Evolutionary conservation across 2,329 filamentous ascomycete species (phyloP).

Genomic region (Botrytis medusae): DNA sequence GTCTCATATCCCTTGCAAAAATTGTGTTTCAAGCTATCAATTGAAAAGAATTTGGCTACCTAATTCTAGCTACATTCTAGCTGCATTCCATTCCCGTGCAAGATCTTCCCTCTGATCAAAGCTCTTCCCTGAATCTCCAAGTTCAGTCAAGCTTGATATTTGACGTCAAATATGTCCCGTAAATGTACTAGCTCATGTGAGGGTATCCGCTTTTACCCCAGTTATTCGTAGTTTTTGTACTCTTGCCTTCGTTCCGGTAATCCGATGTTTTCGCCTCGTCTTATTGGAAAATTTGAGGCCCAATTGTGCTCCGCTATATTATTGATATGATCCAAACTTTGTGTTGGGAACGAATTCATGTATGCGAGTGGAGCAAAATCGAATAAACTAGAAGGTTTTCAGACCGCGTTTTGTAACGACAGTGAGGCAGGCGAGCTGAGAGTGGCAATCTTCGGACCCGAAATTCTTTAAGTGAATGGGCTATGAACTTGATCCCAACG

Average conservation of each 20-base stretch:
- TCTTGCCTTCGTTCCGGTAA: neutral
- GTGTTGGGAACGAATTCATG: neutral
- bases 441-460: neutral
- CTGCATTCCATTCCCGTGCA: neutral
- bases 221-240: neutral
- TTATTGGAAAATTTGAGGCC: neutral
- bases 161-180: neutral
- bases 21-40: neutral
- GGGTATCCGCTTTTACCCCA: neutral
- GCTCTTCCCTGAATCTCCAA: neutral
- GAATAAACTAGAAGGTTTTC: neutral
- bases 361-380: neutral
- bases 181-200: neutral
- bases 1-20: neutral
- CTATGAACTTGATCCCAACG: neutral
- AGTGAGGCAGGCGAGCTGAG: neutral
- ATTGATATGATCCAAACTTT: neutral
- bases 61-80: constrained; percentile 1
- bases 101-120: neutral
- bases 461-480: neutral
- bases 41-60: neutral
- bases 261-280: neutral
- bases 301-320: neutral
- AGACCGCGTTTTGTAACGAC: neutral
- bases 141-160: neutral